Base-by-base conservation (phyloP, 2,329 filamentous ascomycete species). In the Teratosphaeria gauchensis region DNA sequence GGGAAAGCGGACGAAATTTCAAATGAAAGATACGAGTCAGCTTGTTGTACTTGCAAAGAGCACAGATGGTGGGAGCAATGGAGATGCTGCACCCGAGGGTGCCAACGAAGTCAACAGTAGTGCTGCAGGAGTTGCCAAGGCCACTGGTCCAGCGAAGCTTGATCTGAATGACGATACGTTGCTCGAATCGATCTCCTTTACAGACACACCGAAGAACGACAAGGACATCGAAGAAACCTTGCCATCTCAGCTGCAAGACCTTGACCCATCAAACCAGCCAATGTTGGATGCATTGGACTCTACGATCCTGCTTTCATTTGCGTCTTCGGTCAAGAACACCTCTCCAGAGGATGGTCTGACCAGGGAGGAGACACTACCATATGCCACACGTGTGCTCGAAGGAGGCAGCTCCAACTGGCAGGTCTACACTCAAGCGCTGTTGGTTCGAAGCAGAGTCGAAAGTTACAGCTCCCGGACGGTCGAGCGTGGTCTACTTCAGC, bases 321-420 rank as follows among this genome's bases (percentile, higher is more conserved):
- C 91, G 0, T 92, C 95, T 56, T 95, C 91, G 0, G 84, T 97
- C 60, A 95, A 89, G 61, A 96, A 97, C 68, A 91, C 89, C 0
- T 88, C 91, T 0, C 91, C 94, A 0, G 80, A 85, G 0, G 88
- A 97, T 70, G 87, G 89, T 0, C 78, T 99, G 0, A 97, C 92
- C 0, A 82, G 91, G n/a, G 92, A 97, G 74, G 90, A 97, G 71
- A 92, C 95, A 4, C 75, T 95, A 0, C 94, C 94, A 0, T 99
- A 92, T 70, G 94, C 94, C 0, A 87, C 86, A 1, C 84, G 94
- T 48, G 94, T 97, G 0, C 80, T 99, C 1, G 83, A 88, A 8
- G 91, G 94, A 61, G 92, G 92, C 65, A 88, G 88, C 53, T 92
- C 90, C 0, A 99, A 97, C 73, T 99, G 94, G 94, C 94, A 97